phyloP scores from a whole-genome alignment of 257 asterid genomes.

The Handroanthus guayacan region DNA sequence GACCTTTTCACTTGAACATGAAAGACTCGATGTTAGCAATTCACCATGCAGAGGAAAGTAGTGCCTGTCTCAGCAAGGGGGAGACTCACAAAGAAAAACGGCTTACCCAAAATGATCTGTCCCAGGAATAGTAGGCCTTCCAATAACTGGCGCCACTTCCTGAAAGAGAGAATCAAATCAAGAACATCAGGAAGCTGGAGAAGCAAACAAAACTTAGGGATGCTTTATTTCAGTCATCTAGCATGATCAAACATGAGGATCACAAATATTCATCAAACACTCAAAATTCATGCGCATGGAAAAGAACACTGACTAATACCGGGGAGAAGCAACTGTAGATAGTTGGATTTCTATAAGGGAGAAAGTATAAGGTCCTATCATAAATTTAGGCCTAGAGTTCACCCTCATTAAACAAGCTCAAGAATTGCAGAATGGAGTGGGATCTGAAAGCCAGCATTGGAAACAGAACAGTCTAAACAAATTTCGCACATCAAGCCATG shows the following conservation, averaged over 20 bases:
- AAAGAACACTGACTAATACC: not conserved
- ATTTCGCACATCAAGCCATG: not conserved
- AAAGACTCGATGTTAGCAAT: conserved; percentile 36
- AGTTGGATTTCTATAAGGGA: not conserved
- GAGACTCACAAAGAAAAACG: conserved; percentile 28
- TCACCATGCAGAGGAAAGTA: conserved; percentile 31
- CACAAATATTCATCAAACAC: conserved; percentile 22
- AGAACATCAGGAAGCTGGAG: conserved; percentile 18
- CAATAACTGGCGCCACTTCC: conserved; percentile 84
- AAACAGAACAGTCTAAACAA: conserved; percentile 17
- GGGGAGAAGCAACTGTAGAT: too few relatives aligned
- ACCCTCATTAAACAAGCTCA: conserved; percentile 17
- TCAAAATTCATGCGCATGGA: conserved; percentile 6
- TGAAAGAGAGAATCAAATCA: conserved; percentile 39
- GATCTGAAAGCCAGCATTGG: not conserved
- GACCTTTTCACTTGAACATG: conserved; percentile 54
- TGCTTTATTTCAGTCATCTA: conserved; percentile 24
- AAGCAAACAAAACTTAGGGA: conserved; percentile 13
- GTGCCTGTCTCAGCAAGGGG: not conserved
- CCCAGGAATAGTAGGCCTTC: conserved; percentile 83
- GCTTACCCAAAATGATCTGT: conserved; percentile 72
- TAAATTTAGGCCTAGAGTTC: conserved; percentile 6
- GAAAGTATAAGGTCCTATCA: not conserved
- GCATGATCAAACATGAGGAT: conserved; percentile 21
- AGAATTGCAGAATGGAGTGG: not conserved